Base-by-base conservation (phyloP, 306 rosid species). In the Quercus aquifolioides region DNA sequence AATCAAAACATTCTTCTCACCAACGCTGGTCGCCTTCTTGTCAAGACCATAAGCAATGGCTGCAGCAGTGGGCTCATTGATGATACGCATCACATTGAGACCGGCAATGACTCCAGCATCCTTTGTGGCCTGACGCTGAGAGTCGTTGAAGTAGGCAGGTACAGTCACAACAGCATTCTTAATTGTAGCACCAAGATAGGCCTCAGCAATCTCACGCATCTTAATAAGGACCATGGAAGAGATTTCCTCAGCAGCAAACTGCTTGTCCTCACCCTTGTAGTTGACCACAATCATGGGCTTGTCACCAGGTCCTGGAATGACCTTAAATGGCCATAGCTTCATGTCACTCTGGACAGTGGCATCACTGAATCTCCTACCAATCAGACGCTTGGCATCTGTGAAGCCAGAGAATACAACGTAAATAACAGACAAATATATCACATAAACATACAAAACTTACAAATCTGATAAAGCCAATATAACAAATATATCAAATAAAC, bases 1-100 rank as follows among this genome's bases (percentile, higher is more conserved):
- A 19, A 91, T 91, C 85, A 91, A 51, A 1, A 87, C 96, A 10
- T 91, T 91, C 84, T 91, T 91, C 85, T 87, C 91, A 1, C 93
- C 96, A 0, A 79, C 80, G 11, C 90, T 89, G 0, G 85, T 74
- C 0, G 91, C 87, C 69, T 89, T 87, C 83, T 91, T 91, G 76
- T 89, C 96, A 12, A 89, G 93, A 43, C 96, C 96, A 31, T 88
- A 91, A 1, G 92, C 94, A 81, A 91, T 91, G 30, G 96, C 92
- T 0, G 96, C 94, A 0, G 96, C 96, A 2, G 92, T 91, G 4
- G 96, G 91, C 63, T 91, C 94, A 3, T 91, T 91, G 65, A 91
- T 91, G 12, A 91, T 91, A 54, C 89, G 89, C 90, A 91, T 80
- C 0, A 91, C 92, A 71, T 91, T 91, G 0, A 89, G 83, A 5